Conservation (phyloP, 116 monocot species). For the Posidonia oceanica region DNA sequence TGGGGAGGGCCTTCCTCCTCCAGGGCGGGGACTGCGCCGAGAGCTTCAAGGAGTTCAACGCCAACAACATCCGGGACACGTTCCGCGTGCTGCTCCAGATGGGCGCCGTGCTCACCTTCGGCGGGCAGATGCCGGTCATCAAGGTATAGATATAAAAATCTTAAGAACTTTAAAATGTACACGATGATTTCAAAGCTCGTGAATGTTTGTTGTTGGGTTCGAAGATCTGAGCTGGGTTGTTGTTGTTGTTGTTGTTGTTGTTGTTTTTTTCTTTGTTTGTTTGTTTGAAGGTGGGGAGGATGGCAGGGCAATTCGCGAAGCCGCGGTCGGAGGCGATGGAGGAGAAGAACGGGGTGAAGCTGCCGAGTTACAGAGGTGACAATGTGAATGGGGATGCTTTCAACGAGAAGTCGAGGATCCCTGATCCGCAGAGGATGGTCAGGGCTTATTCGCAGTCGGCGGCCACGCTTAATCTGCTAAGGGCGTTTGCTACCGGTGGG, state of each 20-base stretch:
- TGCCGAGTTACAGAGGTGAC: slow-evolving; percentile 86
- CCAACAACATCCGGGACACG: slow-evolving; percentile 66
- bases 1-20: slow-evolving; percentile 68
- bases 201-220: no score
- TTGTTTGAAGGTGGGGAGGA: slow-evolving; percentile 57
- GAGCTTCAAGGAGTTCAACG: slow-evolving; percentile 90
- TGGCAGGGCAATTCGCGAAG: slow-evolving; percentile 96
- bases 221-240: not conserved
- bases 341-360: slow-evolving; percentile 71
- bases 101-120: slow-evolving; percentile 66
- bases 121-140: slow-evolving; percentile 66
- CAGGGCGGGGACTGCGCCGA: slow-evolving; percentile 87
- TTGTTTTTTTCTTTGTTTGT: not conserved
- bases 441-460: slow-evolving; percentile 73
- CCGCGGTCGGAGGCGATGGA: slow-evolving; percentile 63
- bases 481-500: slow-evolving; percentile 84
- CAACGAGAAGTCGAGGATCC: slow-evolving; percentile 56
- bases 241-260: not conserved
- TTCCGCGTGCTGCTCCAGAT: slow-evolving; percentile 71
- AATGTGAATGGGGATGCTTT: slow-evolving; percentile 76
- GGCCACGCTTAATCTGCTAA: slow-evolving; percentile 78
- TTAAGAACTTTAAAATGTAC: no score
- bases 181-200: no score
- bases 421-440: slow-evolving; percentile 81
- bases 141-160: slow-evolving; percentile 24